These are phyloP conservation scores for Sporothrix phasma DNA, from an alignment of 2,329 filamentous ascomycete species.

Conservation along the genomic window DNA sequence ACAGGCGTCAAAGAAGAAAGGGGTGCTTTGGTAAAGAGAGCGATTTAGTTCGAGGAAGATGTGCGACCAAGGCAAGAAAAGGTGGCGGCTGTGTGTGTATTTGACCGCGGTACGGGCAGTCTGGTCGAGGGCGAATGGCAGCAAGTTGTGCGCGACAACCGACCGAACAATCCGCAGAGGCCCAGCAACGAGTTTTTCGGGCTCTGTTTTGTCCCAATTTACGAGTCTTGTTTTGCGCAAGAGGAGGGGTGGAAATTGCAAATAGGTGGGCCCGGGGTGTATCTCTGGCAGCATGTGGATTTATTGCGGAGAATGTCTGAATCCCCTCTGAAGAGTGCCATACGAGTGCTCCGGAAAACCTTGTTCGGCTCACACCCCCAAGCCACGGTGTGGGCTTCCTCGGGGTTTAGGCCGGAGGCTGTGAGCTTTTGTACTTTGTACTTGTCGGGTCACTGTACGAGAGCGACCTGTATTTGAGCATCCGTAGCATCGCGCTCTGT, in stretches of 20 bases:
- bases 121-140: slow-evolving; percentile 1
- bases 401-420: slow-evolving; percentile 11
- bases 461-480: too few relatives aligned
- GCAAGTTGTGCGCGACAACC: slow-evolving; percentile 22
- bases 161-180: slow-evolving; percentile 16
- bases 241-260: slow-evolving; percentile 4
- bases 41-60: slow-evolving; percentile 3
- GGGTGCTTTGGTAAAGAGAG: slow-evolving; percentile 16
- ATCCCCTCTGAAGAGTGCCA: slow-evolving; percentile 5
- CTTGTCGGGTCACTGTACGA: too few relatives aligned
- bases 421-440: background rate
- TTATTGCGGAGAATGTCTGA: slow-evolving; percentile 17
- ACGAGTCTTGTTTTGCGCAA: slow-evolving; percentile 12
- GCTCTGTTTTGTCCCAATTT: slow-evolving; percentile 12
- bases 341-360: background rate
- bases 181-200: slow-evolving; percentile 1
- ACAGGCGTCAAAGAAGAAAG: background rate
- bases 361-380: slow-evolving; percentile 6
- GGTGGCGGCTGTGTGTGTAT: slow-evolving; percentile 30
- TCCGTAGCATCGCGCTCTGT: too few relatives aligned
- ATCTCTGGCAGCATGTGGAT: slow-evolving; percentile 10
- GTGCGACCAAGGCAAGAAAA: slow-evolving; percentile 18
- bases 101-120: slow-evolving; percentile 26
- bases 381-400: slow-evolving; percentile 16
- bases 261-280: background rate